Conservation (phyloP, 169 alveolate species). For the Plasmodium relictum region DNA sequence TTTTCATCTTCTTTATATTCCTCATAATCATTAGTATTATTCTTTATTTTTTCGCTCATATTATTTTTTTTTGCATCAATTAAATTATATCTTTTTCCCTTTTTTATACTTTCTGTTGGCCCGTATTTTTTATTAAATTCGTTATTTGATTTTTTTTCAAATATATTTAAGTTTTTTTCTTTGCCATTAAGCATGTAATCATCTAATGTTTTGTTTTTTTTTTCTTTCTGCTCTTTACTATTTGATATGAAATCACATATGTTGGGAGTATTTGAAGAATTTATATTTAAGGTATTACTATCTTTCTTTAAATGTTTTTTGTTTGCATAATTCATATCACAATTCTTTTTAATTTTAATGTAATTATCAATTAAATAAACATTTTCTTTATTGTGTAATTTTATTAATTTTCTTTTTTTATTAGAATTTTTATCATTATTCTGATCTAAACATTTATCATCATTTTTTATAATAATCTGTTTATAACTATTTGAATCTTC, state of each 20-base stretch:
- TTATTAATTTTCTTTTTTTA: constrained; percentile 53
- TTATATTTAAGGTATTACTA: not conserved
- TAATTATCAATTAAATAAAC: constrained; percentile 37
- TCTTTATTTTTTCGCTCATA: constrained; percentile 3
- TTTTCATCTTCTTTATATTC: not conserved
- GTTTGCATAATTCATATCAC: not conserved
- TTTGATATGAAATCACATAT: constrained; percentile 20
- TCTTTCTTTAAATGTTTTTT: constrained; percentile 6
- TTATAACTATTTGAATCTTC: constrained; percentile 1
- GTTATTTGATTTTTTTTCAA: not conserved
- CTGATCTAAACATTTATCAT: constrained; percentile 5
- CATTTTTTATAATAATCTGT: constrained; percentile 9
- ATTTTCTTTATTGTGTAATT: constrained; percentile 54
- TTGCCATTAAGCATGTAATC: not conserved
- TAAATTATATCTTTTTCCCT: not conserved
- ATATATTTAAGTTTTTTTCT: not conserved
- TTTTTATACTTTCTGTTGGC: not conserved
- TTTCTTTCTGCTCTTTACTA: constrained; percentile 11
- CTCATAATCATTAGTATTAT: not conserved
- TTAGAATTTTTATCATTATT: constrained; percentile 13
- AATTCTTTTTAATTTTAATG: constrained; percentile 28
- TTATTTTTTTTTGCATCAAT: constrained; percentile 4
- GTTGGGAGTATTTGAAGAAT: constrained; percentile 16
- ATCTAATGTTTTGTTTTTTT: not conserved
- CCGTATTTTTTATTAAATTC: not conserved